Conservation (phyloP, 768 basidiomycete species). For the Russula lepida region DNA sequence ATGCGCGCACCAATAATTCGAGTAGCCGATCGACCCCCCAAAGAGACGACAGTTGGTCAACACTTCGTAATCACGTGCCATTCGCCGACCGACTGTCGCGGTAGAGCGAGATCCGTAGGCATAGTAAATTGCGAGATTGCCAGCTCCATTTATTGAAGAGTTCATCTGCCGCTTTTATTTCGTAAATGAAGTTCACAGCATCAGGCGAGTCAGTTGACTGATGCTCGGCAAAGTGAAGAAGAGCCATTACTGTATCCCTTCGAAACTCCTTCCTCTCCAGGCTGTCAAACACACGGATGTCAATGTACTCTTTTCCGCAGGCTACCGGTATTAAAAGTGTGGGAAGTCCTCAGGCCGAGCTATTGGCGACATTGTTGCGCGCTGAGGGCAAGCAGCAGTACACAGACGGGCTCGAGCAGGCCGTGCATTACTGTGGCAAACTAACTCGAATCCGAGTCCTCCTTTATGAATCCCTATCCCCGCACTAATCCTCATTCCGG, state of each 20-base stretch:
- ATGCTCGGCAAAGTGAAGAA: neutral
- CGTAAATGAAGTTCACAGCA: neutral
- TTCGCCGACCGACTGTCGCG: too few species aligned
- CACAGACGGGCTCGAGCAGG: neutral
- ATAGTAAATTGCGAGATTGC: neutral
- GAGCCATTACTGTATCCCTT: neutral
- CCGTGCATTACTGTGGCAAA: neutral
- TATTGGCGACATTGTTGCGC: neutral
- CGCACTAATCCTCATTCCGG: neutral
- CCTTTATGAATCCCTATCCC: neutral
- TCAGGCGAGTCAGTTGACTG: neutral
- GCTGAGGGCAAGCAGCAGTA: neutral
- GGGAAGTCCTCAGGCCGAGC: neutral
- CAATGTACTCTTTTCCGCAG: neutral
- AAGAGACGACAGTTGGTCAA: neutral
- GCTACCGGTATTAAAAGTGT: neutral
- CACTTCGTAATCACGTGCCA: neutral
- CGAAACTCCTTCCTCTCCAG: too few species aligned
- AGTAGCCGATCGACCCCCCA: neutral
- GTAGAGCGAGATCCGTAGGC: neutral
- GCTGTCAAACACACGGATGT: neutral
- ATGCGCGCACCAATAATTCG: neutral
- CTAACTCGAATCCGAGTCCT: neutral
- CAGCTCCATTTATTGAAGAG: neutral
- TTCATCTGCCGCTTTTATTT: neutral